Evolutionary conservation across 2,329 filamentous ascomycete genomes (phyloP), one percentile per base, ranked within the genome.

Genomic region (Neocucurbitaria cava): DNA sequence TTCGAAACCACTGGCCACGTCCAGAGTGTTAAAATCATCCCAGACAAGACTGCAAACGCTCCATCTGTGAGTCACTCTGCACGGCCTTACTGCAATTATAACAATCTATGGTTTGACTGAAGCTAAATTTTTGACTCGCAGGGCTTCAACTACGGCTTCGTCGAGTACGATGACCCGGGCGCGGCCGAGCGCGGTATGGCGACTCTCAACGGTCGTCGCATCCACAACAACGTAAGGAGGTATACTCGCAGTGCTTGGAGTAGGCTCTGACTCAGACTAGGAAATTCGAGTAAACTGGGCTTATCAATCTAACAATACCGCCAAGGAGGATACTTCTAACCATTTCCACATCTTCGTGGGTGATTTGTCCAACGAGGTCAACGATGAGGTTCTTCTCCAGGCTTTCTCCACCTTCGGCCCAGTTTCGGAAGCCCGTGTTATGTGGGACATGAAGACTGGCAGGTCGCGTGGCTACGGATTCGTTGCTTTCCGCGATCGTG

Each of bases 391-490:
- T 47, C 84, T 99, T 20, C 83, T 90, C 15, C 93, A 97, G 78
- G 95, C 95, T 11, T 99, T 99, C 79, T 96, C 92, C 43, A 92
- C 92, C 40, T 99, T 98, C 76, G 95, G 95, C 36, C 91, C 88
- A 11, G 93, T 99, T 44, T 99, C 95, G 2, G 95, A 99, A 78
- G 95, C 95, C 56, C 92, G 95, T 70, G 95, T 99, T 62, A 99
- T 99, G 95, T 99, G 95, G 95, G 95, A 99, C 77, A 99, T 99
- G 95, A 99, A 99, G 85, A 99, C 95, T 31, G 95, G 95, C 65
- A 89, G 95, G 61, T 98, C 95, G 64, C 91, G 95, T 74, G 95
- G 95, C 56, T 99, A 99, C 73, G 95, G 95, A 11, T 99, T 99
- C 73, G 94, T 98, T 66, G 95, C 95, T 45, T 99, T 96, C 85